These are phyloP conservation scores for Trifolium subterraneum DNA, from an alignment of 306 rosid species.

Conservation along the genomic window DNA sequence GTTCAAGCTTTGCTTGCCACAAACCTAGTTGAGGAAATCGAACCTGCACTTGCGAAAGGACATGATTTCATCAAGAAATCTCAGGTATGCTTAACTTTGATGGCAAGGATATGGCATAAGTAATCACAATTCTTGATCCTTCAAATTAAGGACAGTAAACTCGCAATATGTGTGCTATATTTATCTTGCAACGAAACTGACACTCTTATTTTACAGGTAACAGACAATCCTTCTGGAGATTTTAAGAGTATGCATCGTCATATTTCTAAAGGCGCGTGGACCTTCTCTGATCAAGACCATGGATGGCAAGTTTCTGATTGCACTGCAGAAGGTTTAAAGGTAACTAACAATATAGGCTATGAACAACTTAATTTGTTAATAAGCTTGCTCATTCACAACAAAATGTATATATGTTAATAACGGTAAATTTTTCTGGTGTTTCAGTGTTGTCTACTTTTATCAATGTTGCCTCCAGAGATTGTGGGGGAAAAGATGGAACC, in stretches of 20 bases:
- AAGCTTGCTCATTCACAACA: neutral
- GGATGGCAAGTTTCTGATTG: conserved; percentile 96
- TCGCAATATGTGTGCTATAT: neutral
- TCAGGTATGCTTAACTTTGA: conserved; percentile 48
- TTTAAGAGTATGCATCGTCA: conserved; percentile 71
- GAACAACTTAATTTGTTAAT: conserved; percentile 1
- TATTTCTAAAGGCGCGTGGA: conserved; percentile 85
- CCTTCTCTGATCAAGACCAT: conserved; percentile 82
- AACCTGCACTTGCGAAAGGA: conserved; percentile 54
- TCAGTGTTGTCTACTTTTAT: conserved; percentile 71
- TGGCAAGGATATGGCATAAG: neutral
- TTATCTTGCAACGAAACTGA: neutral
- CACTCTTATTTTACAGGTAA: conserved; percentile 47
- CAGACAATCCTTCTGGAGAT: conserved; percentile 67
- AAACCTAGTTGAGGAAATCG: conserved; percentile 59
- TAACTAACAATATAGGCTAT: conserved; percentile 19
- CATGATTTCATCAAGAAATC: conserved; percentile 75
- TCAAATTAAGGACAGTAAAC: conserved; percentile 17
- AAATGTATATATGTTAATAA: neutral
- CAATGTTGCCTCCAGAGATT: conserved; percentile 61
- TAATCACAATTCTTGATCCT: neutral
- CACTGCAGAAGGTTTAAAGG: conserved; percentile 83
- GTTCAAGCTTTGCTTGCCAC: conserved; percentile 74
- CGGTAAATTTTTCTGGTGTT: neutral
- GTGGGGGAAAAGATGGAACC: conserved; percentile 78